These are phyloP conservation scores for Stagonosporopsis rhizophila DNA, from an alignment of 2,329 filamentous ascomycete species.

Conservation along the genomic window DNA sequence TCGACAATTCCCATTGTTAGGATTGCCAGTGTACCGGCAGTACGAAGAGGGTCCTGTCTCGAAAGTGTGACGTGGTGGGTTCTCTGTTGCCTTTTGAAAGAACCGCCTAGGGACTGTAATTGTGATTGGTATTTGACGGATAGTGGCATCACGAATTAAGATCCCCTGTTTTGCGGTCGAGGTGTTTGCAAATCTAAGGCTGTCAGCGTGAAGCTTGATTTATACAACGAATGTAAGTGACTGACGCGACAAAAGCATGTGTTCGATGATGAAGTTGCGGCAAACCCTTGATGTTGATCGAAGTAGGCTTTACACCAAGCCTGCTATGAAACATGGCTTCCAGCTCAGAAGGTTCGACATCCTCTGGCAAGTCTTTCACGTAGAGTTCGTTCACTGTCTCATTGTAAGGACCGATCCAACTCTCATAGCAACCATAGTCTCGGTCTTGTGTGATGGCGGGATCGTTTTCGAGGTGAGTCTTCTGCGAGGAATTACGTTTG, in stretches of 20 bases:
- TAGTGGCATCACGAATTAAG: slow-evolving; percentile 12
- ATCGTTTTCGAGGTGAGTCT: slow-evolving; percentile 22
- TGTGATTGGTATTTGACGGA: slow-evolving; percentile 20
- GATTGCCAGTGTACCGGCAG: slow-evolving; percentile 4
- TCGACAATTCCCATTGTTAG: slow-evolving; percentile 4
- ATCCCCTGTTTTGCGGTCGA: slow-evolving; percentile 27
- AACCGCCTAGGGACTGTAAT: slow-evolving; percentile 34
- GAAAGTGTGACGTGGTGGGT: neutral
- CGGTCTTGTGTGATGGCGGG: slow-evolving; percentile 26
- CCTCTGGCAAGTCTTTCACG: slow-evolving; percentile 32
- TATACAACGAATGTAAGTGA: neutral
- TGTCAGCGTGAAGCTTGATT: slow-evolving; percentile 13
- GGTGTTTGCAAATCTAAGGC: slow-evolving; percentile 22
- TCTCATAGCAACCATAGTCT: slow-evolving; percentile 31
- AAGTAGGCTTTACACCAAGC: slow-evolving; percentile 17
- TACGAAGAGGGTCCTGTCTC: slow-evolving; percentile 1
- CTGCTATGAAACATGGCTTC: slow-evolving; percentile 25
- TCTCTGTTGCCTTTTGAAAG: slow-evolving; percentile 20
- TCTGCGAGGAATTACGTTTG: slow-evolving; percentile 16
- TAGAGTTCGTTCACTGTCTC: slow-evolving; percentile 36
- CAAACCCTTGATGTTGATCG: neutral
- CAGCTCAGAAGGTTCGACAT: slow-evolving; percentile 24
- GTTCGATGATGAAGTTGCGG: slow-evolving; percentile 6
- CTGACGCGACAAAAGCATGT: slow-evolving; percentile 34
- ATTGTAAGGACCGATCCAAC: slow-evolving; percentile 43